Conservation (phyloP, 2,329 filamentous ascomycete genomes). For the Diaporthe vaccinii region DNA sequence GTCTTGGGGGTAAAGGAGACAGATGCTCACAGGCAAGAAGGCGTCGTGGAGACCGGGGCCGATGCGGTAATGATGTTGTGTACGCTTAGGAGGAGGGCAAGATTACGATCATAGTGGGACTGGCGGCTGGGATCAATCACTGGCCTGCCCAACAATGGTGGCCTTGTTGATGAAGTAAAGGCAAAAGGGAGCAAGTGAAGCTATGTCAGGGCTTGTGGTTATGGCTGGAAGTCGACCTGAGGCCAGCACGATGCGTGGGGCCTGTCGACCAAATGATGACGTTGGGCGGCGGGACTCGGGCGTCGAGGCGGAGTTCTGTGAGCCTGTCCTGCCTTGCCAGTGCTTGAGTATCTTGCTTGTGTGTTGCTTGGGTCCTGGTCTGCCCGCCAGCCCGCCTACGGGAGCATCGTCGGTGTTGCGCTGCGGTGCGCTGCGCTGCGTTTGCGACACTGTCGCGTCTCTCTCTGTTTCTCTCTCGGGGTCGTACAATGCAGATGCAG, state of each 20-base stretch:
- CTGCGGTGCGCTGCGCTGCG: not conserved
- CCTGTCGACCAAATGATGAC: constrained; percentile 24
- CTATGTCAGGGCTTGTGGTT: not conserved
- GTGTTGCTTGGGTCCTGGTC: not conserved
- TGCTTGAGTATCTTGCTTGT: not conserved
- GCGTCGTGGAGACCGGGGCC: not conserved
- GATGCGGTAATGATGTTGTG: not conserved
- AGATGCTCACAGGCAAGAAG: not conserved
- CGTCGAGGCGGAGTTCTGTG: constrained; percentile 17
- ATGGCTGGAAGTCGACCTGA: constrained; percentile 30
- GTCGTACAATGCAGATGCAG: not conserved
- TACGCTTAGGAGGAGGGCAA: not conserved
- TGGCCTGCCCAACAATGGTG: not conserved
- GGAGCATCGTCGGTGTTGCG: constrained; percentile 2
- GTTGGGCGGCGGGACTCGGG: constrained; percentile 7
- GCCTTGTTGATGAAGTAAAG: not conserved
- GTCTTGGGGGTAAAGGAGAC: not conserved
- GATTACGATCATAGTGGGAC: not conserved
- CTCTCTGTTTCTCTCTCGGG: not conserved
- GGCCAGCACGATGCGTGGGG: constrained; percentile 21
- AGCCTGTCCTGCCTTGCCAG: not conserved
- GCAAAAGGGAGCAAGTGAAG: not conserved
- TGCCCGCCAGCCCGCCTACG: not conserved
- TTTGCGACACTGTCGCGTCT: not conserved
- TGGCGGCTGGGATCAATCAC: not conserved